Percentiles rank a stretch among this genome's conserved stretches.
Conservation (phyloP, 2,329 filamentous ascomycete genomes). For the Penicillium sp. region DNA sequence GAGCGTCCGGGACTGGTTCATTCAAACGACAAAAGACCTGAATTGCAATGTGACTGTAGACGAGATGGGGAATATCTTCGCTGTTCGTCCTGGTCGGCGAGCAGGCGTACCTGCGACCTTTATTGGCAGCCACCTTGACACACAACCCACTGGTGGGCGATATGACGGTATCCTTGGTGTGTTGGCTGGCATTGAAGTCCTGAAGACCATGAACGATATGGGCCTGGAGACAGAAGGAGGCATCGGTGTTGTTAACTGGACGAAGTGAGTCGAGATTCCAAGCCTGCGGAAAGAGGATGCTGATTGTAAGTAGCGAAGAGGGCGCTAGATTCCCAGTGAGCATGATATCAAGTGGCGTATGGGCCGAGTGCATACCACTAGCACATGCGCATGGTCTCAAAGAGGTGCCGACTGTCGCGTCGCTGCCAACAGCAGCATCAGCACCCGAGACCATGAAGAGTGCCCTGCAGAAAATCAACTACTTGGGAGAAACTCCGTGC, state of each 20-base stretch:
- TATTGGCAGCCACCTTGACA: slow-evolving; percentile 70
- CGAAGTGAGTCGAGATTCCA: slow-evolving; percentile 27
- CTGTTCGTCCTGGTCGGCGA: slow-evolving; percentile 64
- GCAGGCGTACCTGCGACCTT: slow-evolving; percentile 64
- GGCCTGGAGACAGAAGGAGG: slow-evolving; percentile 69
- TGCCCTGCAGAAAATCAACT: slow-evolving; percentile 72
- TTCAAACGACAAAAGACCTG: slow-evolving; percentile 61
- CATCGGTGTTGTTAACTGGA: slow-evolving; percentile 69
- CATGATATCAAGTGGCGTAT: slow-evolving; percentile 73
- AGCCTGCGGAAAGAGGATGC: neutral
- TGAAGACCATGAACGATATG: slow-evolving; percentile 68
- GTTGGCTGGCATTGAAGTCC: slow-evolving; percentile 70
- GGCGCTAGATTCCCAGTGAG: slow-evolving; percentile 74
- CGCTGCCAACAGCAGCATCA: slow-evolving; percentile 49
- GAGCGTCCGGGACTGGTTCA: slow-evolving; percentile 74
- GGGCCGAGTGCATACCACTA: slow-evolving; percentile 66
- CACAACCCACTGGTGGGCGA: slow-evolving; percentile 55
- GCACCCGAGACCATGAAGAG: slow-evolving; percentile 64
- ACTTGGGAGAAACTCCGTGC: slow-evolving; percentile 59
- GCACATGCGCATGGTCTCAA: slow-evolving; percentile 62
- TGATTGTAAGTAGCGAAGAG: slow-evolving; percentile 64
- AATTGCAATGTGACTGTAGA: slow-evolving; percentile 71
- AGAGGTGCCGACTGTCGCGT: slow-evolving; percentile 58
- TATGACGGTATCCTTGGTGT: slow-evolving; percentile 71
- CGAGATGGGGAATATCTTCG: slow-evolving; percentile 80